Conservation (phyloP, 805 yeast species). For the Saturnispora kantuleensis region DNA sequence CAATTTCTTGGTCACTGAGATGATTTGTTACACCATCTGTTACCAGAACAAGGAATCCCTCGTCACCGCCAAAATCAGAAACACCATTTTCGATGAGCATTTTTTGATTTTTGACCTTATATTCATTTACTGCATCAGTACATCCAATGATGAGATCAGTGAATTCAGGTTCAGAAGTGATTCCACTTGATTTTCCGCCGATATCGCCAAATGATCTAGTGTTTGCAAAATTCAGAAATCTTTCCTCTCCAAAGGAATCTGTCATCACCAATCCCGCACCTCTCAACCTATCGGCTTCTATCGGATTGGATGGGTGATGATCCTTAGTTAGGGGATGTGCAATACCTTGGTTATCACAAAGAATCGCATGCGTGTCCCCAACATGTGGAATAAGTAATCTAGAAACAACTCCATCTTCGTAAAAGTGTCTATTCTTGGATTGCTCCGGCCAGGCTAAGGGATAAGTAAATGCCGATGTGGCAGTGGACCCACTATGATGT, state of each 20-base stretch:
- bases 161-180: constrained; percentile 88
- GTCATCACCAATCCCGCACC: constrained; percentile 58
- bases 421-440: constrained; percentile 34
- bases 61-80: constrained; percentile 65
- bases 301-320: constrained; percentile 82
- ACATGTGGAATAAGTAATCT: constrained; percentile 76
- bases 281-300: constrained; percentile 64
- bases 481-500: constrained; percentile 26
- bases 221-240: constrained; percentile 74
- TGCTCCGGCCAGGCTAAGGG: constrained; percentile 22
- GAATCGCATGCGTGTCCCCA: constrained; percentile 82
- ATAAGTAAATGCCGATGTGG: constrained; percentile 26
- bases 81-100: constrained; percentile 15
- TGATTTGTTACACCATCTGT: constrained; percentile 83
- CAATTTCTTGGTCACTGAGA: constrained; percentile 82
- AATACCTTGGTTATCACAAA: constrained; percentile 73
- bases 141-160: constrained; percentile 61
- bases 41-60: constrained; percentile 71
- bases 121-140: constrained; percentile 29
- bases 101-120: constrained; percentile 18
- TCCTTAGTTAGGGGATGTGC: constrained; percentile 70
- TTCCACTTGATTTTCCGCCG: constrained; percentile 70
- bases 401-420: constrained; percentile 57
- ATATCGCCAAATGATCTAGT: constrained; percentile 92
- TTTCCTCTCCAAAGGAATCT: constrained; percentile 88